These are phyloP conservation scores for Skeletonema potamos DNA, from an alignment of 108 stramenopile genomes.

Conservation along the genomic window DNA sequence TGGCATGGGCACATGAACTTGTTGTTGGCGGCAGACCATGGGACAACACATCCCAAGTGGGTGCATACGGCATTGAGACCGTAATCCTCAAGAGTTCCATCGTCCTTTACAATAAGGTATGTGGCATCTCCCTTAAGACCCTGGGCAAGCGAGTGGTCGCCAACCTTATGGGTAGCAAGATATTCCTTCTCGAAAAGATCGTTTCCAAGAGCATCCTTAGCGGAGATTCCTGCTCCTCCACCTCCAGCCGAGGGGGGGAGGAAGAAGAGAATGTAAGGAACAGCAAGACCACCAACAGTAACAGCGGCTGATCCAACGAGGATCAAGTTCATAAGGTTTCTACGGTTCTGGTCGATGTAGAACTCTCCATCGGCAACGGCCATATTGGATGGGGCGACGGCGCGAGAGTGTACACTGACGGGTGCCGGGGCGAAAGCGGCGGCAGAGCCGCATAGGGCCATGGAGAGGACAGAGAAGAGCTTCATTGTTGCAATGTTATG, in stretches of 20 bases:
- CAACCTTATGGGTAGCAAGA: slow-evolving; percentile 81
- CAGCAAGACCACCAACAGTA: slow-evolving; percentile 89
- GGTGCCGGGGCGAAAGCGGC: slow-evolving; percentile 80
- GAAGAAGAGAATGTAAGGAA: slow-evolving; percentile 97
- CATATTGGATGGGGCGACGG: slow-evolving; percentile 60
- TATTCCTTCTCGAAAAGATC: slow-evolving; percentile 88
- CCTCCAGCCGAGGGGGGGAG: slow-evolving; percentile 90
- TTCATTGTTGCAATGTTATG: slow-evolving; percentile 56
- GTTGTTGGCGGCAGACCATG: slow-evolving; percentile 96
- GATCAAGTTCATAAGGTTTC: slow-evolving; percentile 96
- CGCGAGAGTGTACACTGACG: slow-evolving; percentile 37
- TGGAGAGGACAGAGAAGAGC: slow-evolving; percentile 64
- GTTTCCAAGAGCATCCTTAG: slow-evolving; percentile 94
- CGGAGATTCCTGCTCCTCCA: slow-evolving; percentile 78
- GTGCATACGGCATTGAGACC: slow-evolving; percentile 96
- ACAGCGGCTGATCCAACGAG: slow-evolving; percentile 90
- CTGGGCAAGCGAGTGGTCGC: slow-evolving; percentile 91
- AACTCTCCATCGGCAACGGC: slow-evolving; percentile 76
- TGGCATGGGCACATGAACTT: slow-evolving; percentile 99
- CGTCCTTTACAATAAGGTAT: slow-evolving; percentile 97
- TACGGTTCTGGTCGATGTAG: slow-evolving; percentile 96
- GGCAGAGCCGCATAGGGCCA: slow-evolving; percentile 67
- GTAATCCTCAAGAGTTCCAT: slow-evolving; percentile 79
- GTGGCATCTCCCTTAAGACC: slow-evolving; percentile 99
- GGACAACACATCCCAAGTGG: slow-evolving; percentile 98